Base-by-base conservation (phyloP, 2,329 filamentous ascomycete genomes). In the Chlorencoelia australis region DNA sequence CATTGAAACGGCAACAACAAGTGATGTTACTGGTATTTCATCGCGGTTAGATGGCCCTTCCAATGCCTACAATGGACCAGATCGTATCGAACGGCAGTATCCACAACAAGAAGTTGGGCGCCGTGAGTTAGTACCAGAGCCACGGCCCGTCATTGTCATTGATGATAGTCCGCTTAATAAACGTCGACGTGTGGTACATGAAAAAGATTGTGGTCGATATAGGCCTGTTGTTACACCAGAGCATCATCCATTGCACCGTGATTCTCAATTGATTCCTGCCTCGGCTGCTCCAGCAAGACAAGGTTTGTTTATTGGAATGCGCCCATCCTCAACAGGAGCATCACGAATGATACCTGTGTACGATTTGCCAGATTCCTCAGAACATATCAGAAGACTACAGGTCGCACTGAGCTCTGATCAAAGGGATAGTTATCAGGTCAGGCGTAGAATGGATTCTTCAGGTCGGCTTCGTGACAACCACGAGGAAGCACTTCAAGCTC, bases 161-260 rank as follows among this genome's bases (percentile, higher is more conserved):
- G 46, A 55, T 50, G 51, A 50, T 36, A 51, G 45, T 43, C 47
- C 51, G 30, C 44, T 47, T 25, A 31, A 41, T 15, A 55, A 53
- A 39, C 51, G 51, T 33, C 54, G 47, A 41, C 52, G 52, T 29
- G 11, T 52, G 20, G 38, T 53, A 25, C 37, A 45, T 28, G 49
- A 53, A 38, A 44, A 52, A 48, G 47, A 48, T 40, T 29, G 41
- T 37, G 42, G 49, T 36, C 45, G 43, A 27, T 50, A 45, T 15
- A 50, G 50, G 43, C 42, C 45, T 41, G 17, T 45, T 21, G 42
- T 26, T 33, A 40, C 43, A 29, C 39, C 33, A 11, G n/a, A 4
- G 22, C 36, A 42, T 30, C 42, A 37, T 33, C 44, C 18, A 35
- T 32, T 40, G 37, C 40, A 47, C 7, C 22, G 13, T 21, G 47